Evolutionary conservation across 2,329 filamentous ascomycete species (phyloP).

Genomic region (Trichoderma sp.): DNA sequence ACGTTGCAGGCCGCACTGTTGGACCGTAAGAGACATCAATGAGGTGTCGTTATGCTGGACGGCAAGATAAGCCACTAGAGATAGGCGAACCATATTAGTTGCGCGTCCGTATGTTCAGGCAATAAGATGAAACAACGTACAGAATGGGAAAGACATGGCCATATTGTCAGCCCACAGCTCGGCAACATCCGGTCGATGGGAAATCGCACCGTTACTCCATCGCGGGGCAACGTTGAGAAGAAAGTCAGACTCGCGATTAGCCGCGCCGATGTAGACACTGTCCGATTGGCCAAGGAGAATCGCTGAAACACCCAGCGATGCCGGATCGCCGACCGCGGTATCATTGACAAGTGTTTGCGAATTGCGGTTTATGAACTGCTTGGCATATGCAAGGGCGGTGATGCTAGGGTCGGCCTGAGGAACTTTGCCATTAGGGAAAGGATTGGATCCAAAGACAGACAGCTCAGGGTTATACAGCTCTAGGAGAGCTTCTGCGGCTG

Average conservation of each 20-base stretch:
- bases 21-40: constrained; percentile 13
- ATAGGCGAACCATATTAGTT: not conserved
- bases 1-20: constrained; percentile 20
- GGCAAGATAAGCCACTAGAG: constrained; percentile 2
- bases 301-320: constrained; percentile 21
- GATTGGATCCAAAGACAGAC: constrained; percentile 20
- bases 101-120: not conserved
- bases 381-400: constrained; percentile 16
- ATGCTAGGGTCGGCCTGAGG: constrained; percentile 5
- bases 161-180: constrained; percentile 23
- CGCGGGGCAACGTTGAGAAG: constrained; percentile 12
- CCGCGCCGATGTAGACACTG: constrained; percentile 17
- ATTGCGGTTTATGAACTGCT: constrained; percentile 20
- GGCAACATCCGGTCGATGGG: constrained; percentile 18
- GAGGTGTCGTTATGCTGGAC: constrained; percentile 16
- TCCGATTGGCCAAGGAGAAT: constrained; percentile 21
- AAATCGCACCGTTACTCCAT: constrained; percentile 20
- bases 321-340: constrained; percentile 20
- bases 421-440: constrained; percentile 20
- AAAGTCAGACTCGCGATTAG: constrained; percentile 18
- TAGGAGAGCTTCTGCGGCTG: constrained; percentile 20
- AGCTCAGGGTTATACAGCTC: constrained; percentile 21
- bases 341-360: constrained; percentile 13
- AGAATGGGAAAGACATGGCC: constrained; percentile 23
- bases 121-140: not conserved